Base-by-base conservation (phyloP, 768 basidiomycete genomes). In the Phlebiopsis flavidoalba region DNA sequence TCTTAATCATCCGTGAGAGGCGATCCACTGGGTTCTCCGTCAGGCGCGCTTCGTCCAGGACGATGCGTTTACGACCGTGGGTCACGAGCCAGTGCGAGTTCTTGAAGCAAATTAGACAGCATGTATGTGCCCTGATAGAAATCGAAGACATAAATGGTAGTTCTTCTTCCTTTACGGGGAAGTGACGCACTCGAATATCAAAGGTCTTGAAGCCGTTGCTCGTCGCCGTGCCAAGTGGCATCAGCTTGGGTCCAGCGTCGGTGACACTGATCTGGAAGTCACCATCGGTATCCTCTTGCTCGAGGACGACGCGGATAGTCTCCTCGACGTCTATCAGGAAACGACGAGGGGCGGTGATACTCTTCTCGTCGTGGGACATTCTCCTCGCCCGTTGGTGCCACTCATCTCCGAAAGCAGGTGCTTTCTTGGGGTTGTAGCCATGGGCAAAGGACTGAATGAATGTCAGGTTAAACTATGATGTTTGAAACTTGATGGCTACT, bases 151-250 rank as follows among this genome's bases (percentile, higher is more conserved):
- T 7, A 10, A n/a, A 35, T n/a, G 50, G 54, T 24, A 14, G 45
- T 33, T 17, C 40, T 12, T 43, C 40, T 43, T 43, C 17, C 40
- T 17, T 17, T 43, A 43, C 11, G 10, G 12, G 40, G 53, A 45
- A 37, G 60, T 8, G 17, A 72, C 83, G 64, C 72, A 93, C 91
- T 49, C 96, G 82, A 63, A 98, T 93, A 75, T 99, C 96, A 72
- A 97, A 97, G 3, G 88, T 89, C 78, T 98, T 98, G 86, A 93
- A 95, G 17, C 95, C 96, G 74, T 99, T 99, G 74, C 92, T 94
- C 4, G 94, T 94, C 8, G 94, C 96, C 0, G 96, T 99, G 17
- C 96, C 96, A 58, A 99, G 81, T 0, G 95, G 86, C 82, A 98
- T 88, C 72, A 96, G 83, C 78, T 98, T 99, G 12, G 95, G 95